Evolutionary conservation across 83 land plant species (phyloP).

Genomic region (Picea abies): DNA sequence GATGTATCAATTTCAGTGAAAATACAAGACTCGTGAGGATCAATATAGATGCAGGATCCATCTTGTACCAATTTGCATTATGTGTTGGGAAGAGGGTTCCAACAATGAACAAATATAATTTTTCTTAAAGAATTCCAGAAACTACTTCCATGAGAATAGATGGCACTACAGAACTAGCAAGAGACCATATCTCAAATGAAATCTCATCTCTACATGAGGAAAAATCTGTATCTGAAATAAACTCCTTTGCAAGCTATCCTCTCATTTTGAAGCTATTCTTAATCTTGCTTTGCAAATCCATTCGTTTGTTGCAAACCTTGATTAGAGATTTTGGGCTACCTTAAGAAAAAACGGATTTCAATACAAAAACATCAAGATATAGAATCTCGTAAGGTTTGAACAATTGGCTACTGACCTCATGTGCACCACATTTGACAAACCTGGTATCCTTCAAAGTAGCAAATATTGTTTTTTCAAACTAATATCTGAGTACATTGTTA

Average conservation of each 20-base stretch:
- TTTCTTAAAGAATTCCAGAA: constrained; percentile 80
- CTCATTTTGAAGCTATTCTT: constrained; percentile 66
- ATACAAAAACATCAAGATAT: constrained; percentile 73
- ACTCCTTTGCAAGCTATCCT: constrained; percentile 72
- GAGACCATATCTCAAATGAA: constrained; percentile 65
- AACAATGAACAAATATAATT: constrained; percentile 62
- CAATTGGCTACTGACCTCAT: constrained; percentile 35
- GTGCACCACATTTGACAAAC: constrained; percentile 59
- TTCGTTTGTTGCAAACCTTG: constrained; percentile 65
- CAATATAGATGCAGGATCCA: too few relatives aligned
- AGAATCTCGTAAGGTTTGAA: constrained; percentile 63
- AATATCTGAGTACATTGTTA: constrained; percentile 70
- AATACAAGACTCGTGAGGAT: too few relatives aligned
- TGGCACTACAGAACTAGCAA: constrained; percentile 74
- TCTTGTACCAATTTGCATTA: too few relatives aligned
- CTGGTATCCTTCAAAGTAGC: constrained; percentile 68
- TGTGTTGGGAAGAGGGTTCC: too few relatives aligned
- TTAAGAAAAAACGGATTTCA: constrained; percentile 71
- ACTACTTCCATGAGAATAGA: constrained; percentile 61
- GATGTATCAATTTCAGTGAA: too few relatives aligned
- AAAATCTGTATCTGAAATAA: constrained; percentile 19
- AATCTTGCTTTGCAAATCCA: constrained; percentile 89
- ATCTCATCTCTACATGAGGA: constrained; percentile 38
- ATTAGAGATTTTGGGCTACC: constrained; percentile 68
- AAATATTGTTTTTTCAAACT: constrained; percentile 48